phyloP scores from a whole-genome alignment of 345 rosid species.

The Hypericum androsaemum region DNA sequence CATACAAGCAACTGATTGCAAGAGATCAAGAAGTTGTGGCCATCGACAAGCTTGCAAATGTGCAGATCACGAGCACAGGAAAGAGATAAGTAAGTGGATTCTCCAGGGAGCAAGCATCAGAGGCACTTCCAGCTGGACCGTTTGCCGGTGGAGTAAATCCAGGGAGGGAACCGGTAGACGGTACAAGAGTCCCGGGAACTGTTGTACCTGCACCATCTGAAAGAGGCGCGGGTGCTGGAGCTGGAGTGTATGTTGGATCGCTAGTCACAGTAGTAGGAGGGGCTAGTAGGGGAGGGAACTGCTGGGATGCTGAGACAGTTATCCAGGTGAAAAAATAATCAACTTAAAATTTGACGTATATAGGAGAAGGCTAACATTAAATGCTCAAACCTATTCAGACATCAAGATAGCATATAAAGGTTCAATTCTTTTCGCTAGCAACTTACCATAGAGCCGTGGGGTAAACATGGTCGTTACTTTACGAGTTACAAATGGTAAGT shows the following conservation, averaged over 20 bases:
- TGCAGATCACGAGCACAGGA: conserved; percentile 12
- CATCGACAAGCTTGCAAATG: conserved; percentile 21
- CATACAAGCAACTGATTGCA: conserved; percentile 6
- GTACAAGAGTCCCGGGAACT: conserved; percentile 37
- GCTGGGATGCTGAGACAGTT: conserved; percentile 59
- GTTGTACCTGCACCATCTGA: conserved; percentile 27
- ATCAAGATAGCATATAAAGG: no score
- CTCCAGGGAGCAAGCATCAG: conserved; percentile 30
- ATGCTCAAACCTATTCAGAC: neutral
- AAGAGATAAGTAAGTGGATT: conserved; percentile 23
- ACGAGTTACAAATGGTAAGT: no score
- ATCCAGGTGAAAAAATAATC: conserved; percentile 1
- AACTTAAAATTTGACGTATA: neutral
- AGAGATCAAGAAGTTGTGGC: conserved; percentile 24
- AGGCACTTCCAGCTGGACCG: conserved; percentile 49
- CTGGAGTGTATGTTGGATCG: conserved; percentile 29
- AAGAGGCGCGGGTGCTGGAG: conserved; percentile 61
- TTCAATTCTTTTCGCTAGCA: no score
- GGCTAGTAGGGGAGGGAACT: conserved; percentile 54
- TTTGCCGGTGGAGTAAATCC: conserved; percentile 34
- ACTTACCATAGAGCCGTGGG: no score
- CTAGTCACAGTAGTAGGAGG: conserved; percentile 61
- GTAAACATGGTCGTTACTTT: no score
- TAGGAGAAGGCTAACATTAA: neutral
- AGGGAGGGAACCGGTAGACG: conserved; percentile 53